These are phyloP conservation scores for Fusarium metavorans DNA, from an alignment of 2,329 filamentous ascomycete genomes.

Conservation along the genomic window DNA sequence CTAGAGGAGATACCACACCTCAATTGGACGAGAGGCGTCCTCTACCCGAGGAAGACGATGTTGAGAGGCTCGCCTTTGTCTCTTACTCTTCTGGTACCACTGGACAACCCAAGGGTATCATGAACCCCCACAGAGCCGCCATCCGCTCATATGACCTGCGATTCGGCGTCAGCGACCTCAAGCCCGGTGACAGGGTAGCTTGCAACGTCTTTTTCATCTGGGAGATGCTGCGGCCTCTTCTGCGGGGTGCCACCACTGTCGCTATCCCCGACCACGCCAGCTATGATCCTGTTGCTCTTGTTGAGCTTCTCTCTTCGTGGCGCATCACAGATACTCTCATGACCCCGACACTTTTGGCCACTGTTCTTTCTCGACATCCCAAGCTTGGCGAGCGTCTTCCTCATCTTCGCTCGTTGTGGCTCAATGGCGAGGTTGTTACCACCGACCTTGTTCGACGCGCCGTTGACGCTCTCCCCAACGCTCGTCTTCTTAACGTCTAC, in stretches of 20 bases:
- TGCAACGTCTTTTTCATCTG: slow-evolving; percentile 91
- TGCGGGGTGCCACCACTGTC: slow-evolving; percentile 81
- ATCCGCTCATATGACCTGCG: slow-evolving; percentile 80
- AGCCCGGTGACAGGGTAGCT: slow-evolving; percentile 81
- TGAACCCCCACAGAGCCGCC: slow-evolving; percentile 80
- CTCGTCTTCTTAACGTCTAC: slow-evolving; percentile 82
- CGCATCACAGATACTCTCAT: slow-evolving; percentile 84
- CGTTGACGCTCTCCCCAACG: slow-evolving; percentile 74
- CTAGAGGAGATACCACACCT: slow-evolving; percentile 42
- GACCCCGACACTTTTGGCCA: slow-evolving; percentile 83
- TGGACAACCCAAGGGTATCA: slow-evolving; percentile 84
- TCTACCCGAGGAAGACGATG: slow-evolving; percentile 72
- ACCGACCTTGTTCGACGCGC: slow-evolving; percentile 79
- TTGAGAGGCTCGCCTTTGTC: slow-evolving; percentile 83
- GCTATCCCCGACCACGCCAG: slow-evolving; percentile 81
- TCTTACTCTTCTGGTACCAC: slow-evolving; percentile 84
- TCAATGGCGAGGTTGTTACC: slow-evolving; percentile 86
- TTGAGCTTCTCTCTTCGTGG: slow-evolving; percentile 75
- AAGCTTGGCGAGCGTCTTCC: slow-evolving; percentile 73
- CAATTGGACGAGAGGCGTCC: slow-evolving; percentile 58
- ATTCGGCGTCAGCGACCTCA: slow-evolving; percentile 76
- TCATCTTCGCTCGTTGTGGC: slow-evolving; percentile 77
- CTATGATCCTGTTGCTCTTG: slow-evolving; percentile 81
- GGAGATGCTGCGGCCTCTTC: slow-evolving; percentile 82
- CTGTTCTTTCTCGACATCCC: slow-evolving; percentile 77